Conservation (phyloP, 2,329 filamentous ascomycete species). For the Drechslerella dactyloides region DNA sequence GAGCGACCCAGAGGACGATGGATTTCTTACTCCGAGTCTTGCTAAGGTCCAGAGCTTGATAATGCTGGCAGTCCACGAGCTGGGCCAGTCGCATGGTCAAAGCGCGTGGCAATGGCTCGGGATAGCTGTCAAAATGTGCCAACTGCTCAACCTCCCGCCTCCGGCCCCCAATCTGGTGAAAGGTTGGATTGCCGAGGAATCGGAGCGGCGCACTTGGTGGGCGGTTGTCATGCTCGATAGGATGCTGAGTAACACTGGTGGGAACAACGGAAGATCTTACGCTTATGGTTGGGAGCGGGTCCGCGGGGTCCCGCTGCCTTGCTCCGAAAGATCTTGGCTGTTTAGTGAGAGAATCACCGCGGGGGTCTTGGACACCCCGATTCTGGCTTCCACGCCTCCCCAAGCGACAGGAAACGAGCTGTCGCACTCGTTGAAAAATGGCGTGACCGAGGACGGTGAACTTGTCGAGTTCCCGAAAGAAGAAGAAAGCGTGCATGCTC, state of each 20-base stretch:
- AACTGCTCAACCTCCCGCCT: constrained; percentile 52
- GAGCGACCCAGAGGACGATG: constrained; percentile 62
- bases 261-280: constrained; percentile 60
- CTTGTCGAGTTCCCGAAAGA: constrained; percentile 59
- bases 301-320: constrained; percentile 66
- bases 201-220: constrained; percentile 73
- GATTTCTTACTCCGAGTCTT: constrained; percentile 64
- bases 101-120: constrained; percentile 72
- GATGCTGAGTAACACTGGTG: constrained; percentile 45
- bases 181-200: constrained; percentile 67
- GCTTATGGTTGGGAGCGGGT: constrained; percentile 69
- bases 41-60: constrained; percentile 71
- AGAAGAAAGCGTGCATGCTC: constrained; percentile 60
- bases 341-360: constrained; percentile 46
- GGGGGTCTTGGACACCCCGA: constrained; percentile 51
- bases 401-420: constrained; percentile 69
- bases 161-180: constrained; percentile 55
- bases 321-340: constrained; percentile 61
- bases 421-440: constrained; percentile 56
- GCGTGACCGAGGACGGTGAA: constrained; percentile 58
- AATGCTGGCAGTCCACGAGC: constrained; percentile 73
- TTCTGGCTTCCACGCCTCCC: constrained; percentile 58
- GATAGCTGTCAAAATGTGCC: constrained; percentile 63
- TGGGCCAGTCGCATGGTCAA: constrained; percentile 66
- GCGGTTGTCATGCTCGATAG: constrained; percentile 76